These are phyloP conservation scores for Stygiomarasmius scandens DNA, from an alignment of 1,284 basidiomycete genomes.

Conservation along the genomic window DNA sequence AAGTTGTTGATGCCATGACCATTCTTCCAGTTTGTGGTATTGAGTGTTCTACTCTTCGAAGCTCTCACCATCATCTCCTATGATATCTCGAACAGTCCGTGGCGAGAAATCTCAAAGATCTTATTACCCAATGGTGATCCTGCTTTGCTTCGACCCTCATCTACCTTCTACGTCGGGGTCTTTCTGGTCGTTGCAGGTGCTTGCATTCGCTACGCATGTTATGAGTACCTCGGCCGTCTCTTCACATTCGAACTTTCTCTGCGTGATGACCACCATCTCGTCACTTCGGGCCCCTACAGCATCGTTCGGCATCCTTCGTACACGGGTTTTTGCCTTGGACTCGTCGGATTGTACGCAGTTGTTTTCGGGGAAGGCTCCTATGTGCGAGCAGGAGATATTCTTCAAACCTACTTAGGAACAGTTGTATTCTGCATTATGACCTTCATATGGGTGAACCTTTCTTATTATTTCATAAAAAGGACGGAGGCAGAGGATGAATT, in stretches of 20 bases:
- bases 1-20: too few species aligned
- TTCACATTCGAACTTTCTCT: conserved; percentile 33
- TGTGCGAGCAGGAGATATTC: background rate
- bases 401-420: background rate
- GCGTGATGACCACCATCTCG: conserved; percentile 25
- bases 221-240: background rate
- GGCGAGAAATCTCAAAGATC: background rate
- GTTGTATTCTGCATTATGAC: background rate
- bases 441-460: conserved; percentile 27
- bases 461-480: conserved; percentile 33
- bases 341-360: background rate
- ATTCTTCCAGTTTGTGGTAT: too few species aligned
- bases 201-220: background rate
- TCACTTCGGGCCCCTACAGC: conserved; percentile 28
- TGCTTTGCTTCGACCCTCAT: background rate
- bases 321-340: conserved; percentile 10
- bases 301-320: conserved; percentile 34
- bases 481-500: conserved; percentile 42
- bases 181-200: background rate
- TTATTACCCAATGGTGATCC: background rate
- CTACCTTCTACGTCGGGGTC: background rate
- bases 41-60: background rate
- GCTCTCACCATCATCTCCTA: background rate
- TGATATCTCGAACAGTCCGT: too few species aligned
- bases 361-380: conserved; percentile 1